phyloP scores from a whole-genome alignment of 129 eudicot genomes.

The Apium graveolens region DNA sequence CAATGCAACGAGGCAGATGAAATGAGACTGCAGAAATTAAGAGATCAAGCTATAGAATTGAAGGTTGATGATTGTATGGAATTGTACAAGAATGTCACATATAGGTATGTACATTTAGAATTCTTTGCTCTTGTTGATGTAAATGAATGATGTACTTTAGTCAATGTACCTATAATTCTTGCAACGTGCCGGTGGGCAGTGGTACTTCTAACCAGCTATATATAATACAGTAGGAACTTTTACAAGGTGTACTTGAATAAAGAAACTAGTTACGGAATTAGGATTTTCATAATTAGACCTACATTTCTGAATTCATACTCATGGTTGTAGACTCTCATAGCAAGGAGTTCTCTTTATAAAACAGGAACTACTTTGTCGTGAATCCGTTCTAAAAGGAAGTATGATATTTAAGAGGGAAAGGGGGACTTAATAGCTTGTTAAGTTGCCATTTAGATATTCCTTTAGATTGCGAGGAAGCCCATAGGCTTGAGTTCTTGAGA shows the following conservation, averaged over 20 bases:
- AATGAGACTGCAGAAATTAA: slow-evolving; percentile 65
- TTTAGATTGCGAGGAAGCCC: not conserved
- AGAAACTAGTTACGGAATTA: not conserved
- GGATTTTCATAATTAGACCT: not conserved
- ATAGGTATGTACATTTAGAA: slow-evolving; percentile 43
- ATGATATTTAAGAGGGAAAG: not conserved
- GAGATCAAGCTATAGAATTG: slow-evolving; percentile 57
- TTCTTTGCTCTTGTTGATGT: not conserved
- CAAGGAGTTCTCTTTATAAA: not conserved
- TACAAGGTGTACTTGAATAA: not conserved
- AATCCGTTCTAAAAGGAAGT: not conserved
- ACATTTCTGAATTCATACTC: not conserved
- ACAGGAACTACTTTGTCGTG: not conserved
- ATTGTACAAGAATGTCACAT: slow-evolving; percentile 69
- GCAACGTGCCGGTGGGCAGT: not conserved
- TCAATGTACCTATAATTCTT: not conserved
- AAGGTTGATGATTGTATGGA: slow-evolving; percentile 66
- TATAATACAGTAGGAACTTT: not conserved
- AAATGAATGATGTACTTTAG: not conserved
- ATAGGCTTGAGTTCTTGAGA: not conserved
- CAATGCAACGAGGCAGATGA: slow-evolving; percentile 91
- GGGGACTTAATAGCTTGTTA: not conserved
- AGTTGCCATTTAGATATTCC: not conserved
- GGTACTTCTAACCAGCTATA: not conserved
- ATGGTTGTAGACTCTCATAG: not conserved